Percentiles rank a stretch among this genome's conserved stretches.
Conservation (phyloP, 305 asterid species). For the Fraxinus dipetala region DNA sequence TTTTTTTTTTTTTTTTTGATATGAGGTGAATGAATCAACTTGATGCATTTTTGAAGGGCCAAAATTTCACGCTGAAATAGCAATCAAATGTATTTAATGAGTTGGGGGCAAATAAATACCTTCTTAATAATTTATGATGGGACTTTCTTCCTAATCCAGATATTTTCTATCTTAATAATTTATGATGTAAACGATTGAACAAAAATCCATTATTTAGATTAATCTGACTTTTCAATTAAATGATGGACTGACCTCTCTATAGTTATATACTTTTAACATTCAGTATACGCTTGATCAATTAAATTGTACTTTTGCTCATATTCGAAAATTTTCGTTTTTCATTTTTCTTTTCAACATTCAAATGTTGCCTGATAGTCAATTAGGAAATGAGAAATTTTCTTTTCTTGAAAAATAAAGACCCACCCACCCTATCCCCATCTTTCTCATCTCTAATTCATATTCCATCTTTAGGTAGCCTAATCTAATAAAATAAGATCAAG, state of each 20-base stretch:
- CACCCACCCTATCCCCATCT: neutral
- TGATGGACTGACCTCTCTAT: neutral
- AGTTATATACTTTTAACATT: too few relatives aligned
- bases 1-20: too few relatives aligned
- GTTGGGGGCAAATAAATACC: neutral
- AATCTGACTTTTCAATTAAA: neutral
- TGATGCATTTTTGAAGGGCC: neutral
- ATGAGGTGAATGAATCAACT: neutral
- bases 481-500: neutral
- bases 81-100: neutral
- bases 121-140: neutral
- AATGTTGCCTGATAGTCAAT: neutral
- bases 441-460: neutral
- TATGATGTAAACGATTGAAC: neutral
- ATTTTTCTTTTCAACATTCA: neutral
- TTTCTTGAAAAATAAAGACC: neutral
- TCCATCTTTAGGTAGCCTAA: neutral
- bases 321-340: neutral
- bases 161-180: neutral
- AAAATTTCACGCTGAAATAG: neutral
- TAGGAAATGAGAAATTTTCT: neutral
- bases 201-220: too few relatives aligned
- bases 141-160: neutral
- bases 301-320: neutral
- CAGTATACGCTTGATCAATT: neutral